Percentiles rank a stretch among this genome's conserved stretches.
These are phyloP conservation scores for Platanthera zijinensis DNA, from an alignment of 106 monocot genomes.

Conservation along the genomic window DNA sequence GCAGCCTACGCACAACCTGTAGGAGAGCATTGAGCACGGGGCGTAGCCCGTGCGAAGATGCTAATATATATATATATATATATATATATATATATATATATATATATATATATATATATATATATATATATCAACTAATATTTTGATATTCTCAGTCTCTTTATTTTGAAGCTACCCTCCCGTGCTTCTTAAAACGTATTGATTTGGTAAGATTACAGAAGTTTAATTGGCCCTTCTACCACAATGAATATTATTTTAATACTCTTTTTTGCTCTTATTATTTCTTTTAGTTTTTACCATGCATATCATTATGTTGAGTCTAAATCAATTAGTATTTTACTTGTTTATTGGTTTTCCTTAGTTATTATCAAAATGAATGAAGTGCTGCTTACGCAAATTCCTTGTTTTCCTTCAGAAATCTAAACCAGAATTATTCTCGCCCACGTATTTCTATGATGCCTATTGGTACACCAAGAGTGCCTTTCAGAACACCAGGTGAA, in stretches of 20 bases:
- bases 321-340: not conserved
- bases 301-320: not conserved
- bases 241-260: not conserved
- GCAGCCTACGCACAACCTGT: too few relatives aligned
- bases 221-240: not conserved
- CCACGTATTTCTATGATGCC: constrained; percentile 71
- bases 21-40: too few relatives aligned
- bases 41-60: too few relatives aligned
- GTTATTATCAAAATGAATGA: not conserved
- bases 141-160: too few relatives aligned
- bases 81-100: too few relatives aligned
- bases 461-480: constrained; percentile 78
- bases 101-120: too few relatives aligned
- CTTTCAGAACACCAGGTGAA: constrained; percentile 77
- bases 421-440: constrained; percentile 26
- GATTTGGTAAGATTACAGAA: not conserved
- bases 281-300: not conserved
- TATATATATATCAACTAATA: too few relatives aligned
- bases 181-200: not conserved
- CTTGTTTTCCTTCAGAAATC: constrained; percentile 20
- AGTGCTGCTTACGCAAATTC: not conserved
- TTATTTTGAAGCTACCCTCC: too few relatives aligned
- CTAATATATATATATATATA: too few relatives aligned
- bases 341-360: not conserved
- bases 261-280: not conserved